These are phyloP conservation scores for Boletellus ananiceps DNA, from an alignment of 768 basidiomycete genomes.

Conservation along the genomic window DNA sequence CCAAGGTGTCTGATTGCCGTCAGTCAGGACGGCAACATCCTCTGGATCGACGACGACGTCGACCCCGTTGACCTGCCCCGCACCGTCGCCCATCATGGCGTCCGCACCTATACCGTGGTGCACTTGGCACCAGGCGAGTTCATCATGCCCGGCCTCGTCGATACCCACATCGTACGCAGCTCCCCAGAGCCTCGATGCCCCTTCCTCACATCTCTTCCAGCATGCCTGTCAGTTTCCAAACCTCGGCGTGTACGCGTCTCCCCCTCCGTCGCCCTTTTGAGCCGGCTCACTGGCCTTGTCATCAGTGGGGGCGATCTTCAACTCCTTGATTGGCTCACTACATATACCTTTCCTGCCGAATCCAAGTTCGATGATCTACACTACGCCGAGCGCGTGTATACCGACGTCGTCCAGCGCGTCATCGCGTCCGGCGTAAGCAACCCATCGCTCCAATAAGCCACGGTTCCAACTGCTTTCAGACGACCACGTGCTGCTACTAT, in stretches of 20 bases:
- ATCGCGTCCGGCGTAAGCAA: conserved; percentile 70
- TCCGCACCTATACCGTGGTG: conserved; percentile 30
- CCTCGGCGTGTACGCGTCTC: conserved; percentile 31
- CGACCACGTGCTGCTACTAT: conserved; percentile 93
- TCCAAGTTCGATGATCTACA: conserved; percentile 61
- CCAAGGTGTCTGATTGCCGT: conserved; percentile 56
- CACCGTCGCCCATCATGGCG: conserved; percentile 49
- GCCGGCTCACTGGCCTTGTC: conserved; percentile 6
- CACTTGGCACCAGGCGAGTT: conserved; percentile 54
- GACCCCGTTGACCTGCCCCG: conserved; percentile 43
- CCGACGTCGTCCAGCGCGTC: conserved; percentile 63
- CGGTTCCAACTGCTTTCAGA: conserved; percentile 37
- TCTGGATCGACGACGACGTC: conserved; percentile 68
- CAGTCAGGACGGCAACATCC: conserved; percentile 48
- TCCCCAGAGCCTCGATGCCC: neutral
- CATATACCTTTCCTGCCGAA: conserved; percentile 88
- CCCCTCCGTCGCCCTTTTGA: neutral
- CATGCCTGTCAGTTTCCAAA: conserved; percentile 42
- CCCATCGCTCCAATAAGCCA: neutral
- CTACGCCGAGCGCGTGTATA: conserved; percentile 69
- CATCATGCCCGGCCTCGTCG: conserved; percentile 83
- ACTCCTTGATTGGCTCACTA: conserved; percentile 82
- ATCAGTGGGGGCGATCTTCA: conserved; percentile 77
- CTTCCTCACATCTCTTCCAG: conserved; percentile 14
- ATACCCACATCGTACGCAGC: conserved; percentile 80